A percentile compares a stretch with the other conserved stretches of the same genome.
phyloP scores from a whole-genome alignment of 2,329 filamentous ascomycete species.

The Scytalidium sp. region DNA sequence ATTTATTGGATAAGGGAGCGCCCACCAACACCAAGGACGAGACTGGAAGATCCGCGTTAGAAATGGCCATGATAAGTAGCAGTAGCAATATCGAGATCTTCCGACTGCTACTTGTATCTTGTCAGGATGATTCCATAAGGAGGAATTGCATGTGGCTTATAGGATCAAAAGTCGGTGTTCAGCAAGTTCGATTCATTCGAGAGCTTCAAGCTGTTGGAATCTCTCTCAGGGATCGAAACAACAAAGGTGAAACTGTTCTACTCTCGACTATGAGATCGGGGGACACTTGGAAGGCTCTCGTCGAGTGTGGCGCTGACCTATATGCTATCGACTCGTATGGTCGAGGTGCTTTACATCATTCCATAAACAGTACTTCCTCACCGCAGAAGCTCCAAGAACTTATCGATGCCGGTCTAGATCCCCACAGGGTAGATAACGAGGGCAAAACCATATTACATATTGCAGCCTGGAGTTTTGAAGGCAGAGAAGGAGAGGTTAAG shows the following conservation, averaged over 20 bases:
- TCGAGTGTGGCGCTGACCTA: slow-evolving; percentile 1
- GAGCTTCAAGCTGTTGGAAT: background rate
- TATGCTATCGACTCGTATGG: slow-evolving; percentile 1
- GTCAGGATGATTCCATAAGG: background rate
- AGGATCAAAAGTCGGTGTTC: slow-evolving; percentile 3
- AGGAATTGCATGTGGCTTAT: slow-evolving; percentile 5
- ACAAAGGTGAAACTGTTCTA: slow-evolving; percentile 1
- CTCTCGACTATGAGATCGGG: slow-evolving; percentile 1
- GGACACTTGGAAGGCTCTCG: background rate
- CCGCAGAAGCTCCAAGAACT: background rate
- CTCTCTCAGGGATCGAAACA: background rate
- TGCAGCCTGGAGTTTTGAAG: background rate
- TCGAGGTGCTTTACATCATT: slow-evolving; percentile 1
- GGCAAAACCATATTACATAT: slow-evolving; percentile 6
- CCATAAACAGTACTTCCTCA: background rate
- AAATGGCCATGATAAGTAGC: background rate
- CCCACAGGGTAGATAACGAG: slow-evolving; percentile 3
- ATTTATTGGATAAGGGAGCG: slow-evolving; percentile 10
- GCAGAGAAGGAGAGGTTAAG: background rate
- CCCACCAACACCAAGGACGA: slow-evolving; percentile 5
- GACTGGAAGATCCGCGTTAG: slow-evolving; percentile 4
- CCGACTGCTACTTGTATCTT: slow-evolving; percentile 5
- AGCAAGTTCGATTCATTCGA: slow-evolving; percentile 6
- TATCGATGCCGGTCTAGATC: slow-evolving; percentile 4
- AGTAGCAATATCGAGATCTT: slow-evolving; percentile 6